Evolutionary conservation across 2,329 filamentous ascomycete species (phyloP).

Genomic region (Clonostachys rhizophaga): DNA sequence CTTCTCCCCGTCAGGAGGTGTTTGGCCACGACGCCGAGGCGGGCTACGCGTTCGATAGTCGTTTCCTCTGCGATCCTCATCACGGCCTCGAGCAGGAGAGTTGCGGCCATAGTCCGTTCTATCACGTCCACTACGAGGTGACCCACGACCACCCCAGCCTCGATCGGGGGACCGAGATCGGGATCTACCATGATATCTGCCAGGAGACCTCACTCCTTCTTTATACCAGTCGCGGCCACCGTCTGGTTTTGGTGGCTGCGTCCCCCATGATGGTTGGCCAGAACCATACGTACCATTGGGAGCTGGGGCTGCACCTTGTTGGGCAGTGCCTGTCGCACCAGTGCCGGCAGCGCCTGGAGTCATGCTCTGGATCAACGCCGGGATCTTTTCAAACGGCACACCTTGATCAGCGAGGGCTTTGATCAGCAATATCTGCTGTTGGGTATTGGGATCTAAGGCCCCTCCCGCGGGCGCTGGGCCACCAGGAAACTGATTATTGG

Average conservation of each 20-base stretch:
- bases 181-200: conserved; percentile 54
- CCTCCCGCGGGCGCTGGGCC: conserved; percentile 23
- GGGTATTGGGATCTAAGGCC: conserved; percentile 49
- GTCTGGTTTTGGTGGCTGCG: conserved; percentile 20
- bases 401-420: conserved; percentile 73
- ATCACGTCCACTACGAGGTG: conserved; percentile 56
- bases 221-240: conserved; percentile 53
- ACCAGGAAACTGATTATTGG: conserved; percentile 25
- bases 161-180: conserved; percentile 77
- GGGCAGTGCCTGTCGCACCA: conserved; percentile 19
- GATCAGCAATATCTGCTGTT: conserved; percentile 70
- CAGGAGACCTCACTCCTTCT: conserved; percentile 56
- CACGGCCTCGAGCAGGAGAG: conserved; percentile 56
- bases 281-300: conserved; percentile 33
- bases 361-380: conserved; percentile 49
- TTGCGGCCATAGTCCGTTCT: conserved; percentile 74
- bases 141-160: conserved; percentile 62
- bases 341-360: conserved; percentile 24
- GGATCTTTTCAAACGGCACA: conserved; percentile 73
- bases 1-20: conserved; percentile 52
- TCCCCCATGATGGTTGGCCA: conserved; percentile 22
- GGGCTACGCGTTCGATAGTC: conserved; percentile 91
- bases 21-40: conserved; percentile 60
- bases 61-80: conserved; percentile 50
- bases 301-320: conserved; percentile 22